Base-by-base conservation (phyloP, 139 green algal genomes). In the Closterium sp. region DNA sequence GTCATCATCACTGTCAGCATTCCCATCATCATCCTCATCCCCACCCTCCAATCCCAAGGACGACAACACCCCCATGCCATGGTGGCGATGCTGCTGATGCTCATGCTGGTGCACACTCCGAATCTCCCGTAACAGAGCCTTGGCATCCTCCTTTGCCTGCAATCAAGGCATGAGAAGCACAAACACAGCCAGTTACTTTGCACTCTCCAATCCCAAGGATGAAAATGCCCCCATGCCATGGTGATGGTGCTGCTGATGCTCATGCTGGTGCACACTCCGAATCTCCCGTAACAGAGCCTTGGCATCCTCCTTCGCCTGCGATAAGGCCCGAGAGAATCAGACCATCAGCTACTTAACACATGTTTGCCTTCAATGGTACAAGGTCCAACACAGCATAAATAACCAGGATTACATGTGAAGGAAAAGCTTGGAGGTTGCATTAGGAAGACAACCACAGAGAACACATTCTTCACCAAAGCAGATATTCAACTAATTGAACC, bases 271-370 rank as follows among this genome's bases (percentile, higher is more conserved):
- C 45, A 94, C 19, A 19, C 85, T 95, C 50, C 95, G 94, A 27
- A 98, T 96, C 92, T 99, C 97, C 11, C 97, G 84, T 84, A 98
- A 94, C 70, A 98, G 92, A 0, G 95, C 95, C 93, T 98, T 99
- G 29, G 98, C 98, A 0, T 94, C 79, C 95, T 98, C 97, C 94
- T 97, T 98, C 24, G 92, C 89, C 92, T 94, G 91, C 91, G 34
- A 89, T 2, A 32, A 70, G 7, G 42, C 42, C 7, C 42, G 42
- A 62, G 7, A 62, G 4, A 29, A 87, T 10, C n/a, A 24, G 9
- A 34, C 9, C 4, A 4, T n/a, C 24, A 38, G 30, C 9, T 42
- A 89, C 24, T 62, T 10, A 4, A 38, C 42, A 9, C 86, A 89
- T 34, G 29, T 9, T 45, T 11, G 42, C 4, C 86, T n/a, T 89